Evolutionary conservation across 1,284 basidiomycete genomes (phyloP).

Genomic region (Peniophora sp.): DNA sequence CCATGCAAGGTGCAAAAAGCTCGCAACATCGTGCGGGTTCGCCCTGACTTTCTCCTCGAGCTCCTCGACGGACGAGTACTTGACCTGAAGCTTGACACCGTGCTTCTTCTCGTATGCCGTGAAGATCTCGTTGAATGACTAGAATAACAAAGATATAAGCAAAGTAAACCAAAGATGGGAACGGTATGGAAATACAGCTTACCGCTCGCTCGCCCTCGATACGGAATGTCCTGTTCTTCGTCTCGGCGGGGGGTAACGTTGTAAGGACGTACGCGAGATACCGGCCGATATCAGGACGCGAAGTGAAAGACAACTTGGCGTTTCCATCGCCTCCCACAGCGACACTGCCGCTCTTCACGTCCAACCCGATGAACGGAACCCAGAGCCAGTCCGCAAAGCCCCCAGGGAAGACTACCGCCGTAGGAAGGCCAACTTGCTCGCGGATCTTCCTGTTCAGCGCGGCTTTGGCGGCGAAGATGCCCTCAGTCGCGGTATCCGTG

Average conservation of each 20-base stretch:
- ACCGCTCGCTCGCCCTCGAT: constrained; percentile 28
- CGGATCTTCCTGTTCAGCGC: constrained; percentile 5
- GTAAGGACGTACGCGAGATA: constrained; percentile 29
- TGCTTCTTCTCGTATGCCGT: constrained; percentile 8
- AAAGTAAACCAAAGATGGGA: not conserved
- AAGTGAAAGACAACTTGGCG: constrained; percentile 20
- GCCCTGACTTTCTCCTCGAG: constrained; percentile 5
- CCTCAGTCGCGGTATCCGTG: not conserved
- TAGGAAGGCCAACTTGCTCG: constrained; percentile 10
- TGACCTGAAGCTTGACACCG: constrained; percentile 10
- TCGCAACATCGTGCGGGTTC: constrained; percentile 3
- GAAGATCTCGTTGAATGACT: constrained; percentile 12
- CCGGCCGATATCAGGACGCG: constrained; percentile 24
- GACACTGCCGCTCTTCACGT: constrained; percentile 20
- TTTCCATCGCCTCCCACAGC: constrained; percentile 23
- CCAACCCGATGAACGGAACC: constrained; percentile 10
- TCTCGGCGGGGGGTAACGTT: constrained; percentile 18
- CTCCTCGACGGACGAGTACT: constrained; percentile 5
- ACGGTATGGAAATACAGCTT: constrained; percentile 1
- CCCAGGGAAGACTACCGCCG: constrained; percentile 9
- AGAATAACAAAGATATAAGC: too few species aligned
- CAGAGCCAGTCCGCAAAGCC: constrained; percentile 5
- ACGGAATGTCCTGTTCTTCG: constrained; percentile 23
- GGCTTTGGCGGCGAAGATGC: not conserved
- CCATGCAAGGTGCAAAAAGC: not conserved